Base-by-base conservation (phyloP, 306 rosid species). In the Comarum palustre region DNA sequence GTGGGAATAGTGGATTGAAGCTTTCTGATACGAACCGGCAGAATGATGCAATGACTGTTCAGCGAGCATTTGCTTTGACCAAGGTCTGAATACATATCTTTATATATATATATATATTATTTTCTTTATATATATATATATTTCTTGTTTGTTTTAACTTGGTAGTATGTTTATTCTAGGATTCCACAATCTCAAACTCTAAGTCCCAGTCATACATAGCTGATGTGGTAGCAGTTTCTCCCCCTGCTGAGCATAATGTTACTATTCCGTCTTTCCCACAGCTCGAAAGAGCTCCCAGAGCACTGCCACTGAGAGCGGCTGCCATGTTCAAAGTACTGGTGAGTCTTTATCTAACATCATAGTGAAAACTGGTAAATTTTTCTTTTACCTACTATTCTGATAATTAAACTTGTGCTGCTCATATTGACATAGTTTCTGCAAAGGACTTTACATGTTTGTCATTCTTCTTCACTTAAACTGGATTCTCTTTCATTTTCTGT, bases 321-420 rank as follows among this genome's bases (percentile, higher is more conserved):
- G 87, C 93, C 51, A 87, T 95, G 93, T 66, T 80, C 78, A 95
- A 83, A 90, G 89, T 91, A 75, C 78, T 95, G 97, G 99, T 95
- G 87, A 77, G 97, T 79, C 67, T 60, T 75, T 60, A 71, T 39
- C 51, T 41, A 13, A 31, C 34, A 38, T 39, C 48, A n/a, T 64
- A n/a, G 29, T n/a, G 31, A n/a, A 10, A 10, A 20, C 0, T 41
- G 32, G 11, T 16, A 13, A 4, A 20, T 65, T 39, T 41, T 13
- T 64, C n/a, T 39, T 65, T 65, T 16, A 10, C n/a, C 29, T 41
- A 27, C 60, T 22, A 54, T 63, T 36, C 39, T 4, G 68, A 22
- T 19, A 36, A n/a, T 36, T 69, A 29, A 48, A 48, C 54, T 54
- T 59, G 55, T 78, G 72, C 65, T n/a, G 71, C 20, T 51, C 24